Evolutionary conservation across 768 basidiomycete genomes (phyloP), one percentile per base, ranked within the genome.

Genomic region (Leucosporidium scottii): DNA sequence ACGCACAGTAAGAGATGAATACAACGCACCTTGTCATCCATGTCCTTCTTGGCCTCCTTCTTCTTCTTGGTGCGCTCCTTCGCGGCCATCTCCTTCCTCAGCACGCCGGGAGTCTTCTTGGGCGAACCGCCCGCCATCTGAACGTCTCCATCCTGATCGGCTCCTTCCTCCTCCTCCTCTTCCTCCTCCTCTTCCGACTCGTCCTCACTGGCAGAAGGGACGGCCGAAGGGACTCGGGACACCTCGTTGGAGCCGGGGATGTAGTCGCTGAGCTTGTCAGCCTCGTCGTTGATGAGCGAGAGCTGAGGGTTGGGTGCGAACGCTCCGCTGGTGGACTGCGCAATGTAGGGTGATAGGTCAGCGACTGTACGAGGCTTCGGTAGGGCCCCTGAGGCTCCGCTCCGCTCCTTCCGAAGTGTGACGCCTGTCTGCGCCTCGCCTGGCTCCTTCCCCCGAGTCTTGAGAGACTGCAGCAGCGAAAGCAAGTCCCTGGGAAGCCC

Each of bases 251-350:
- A 89, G 27, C 75, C 75, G 3, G 92, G 92, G 12, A 94, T 86
- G 65, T 93, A 85, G 77, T 94, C 92, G 75, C 89, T 90, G 68
- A 96, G 83, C 59, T 91, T 87, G 78, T 93, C 92, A 62, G 92
- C 91, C 18, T 60, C 59, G 48, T 49, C 59, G 39, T 17, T 17
- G 47, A 47, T 27, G 25, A 60, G 27, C 17, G 48, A 18, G 28
- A 60, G 27, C 9, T 31, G 44, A 12, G 59, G 59, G 28, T 60
- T 60, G 20, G 31, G 56, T 18, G 56, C 56, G 13, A 44, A 44
- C 39, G 39, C 39, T 44, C 39, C 39, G 39, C 39, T 44, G 39
- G 39, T 44, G 39, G 39, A 44, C 39, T 44, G 39, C 15, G 2
- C 6, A 27, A 27, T n/a, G n/a, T 53, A 53, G 15, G 51, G 23